phyloP scores from a whole-genome alignment of 1,284 basidiomycete species.

The Cutaneotrichosporon arboriforme region DNA sequence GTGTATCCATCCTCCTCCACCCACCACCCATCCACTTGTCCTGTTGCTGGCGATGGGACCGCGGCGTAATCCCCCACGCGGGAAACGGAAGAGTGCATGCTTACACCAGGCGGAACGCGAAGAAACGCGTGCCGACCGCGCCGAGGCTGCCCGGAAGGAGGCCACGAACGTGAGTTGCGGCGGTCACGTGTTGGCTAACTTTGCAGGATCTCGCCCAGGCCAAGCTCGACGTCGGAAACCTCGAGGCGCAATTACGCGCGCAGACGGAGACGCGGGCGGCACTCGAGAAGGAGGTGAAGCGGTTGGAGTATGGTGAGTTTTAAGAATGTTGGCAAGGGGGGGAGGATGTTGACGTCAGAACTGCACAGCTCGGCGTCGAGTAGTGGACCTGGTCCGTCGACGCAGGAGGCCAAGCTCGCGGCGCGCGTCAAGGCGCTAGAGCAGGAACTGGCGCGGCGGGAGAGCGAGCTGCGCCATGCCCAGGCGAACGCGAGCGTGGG shows the following conservation, averaged over 20 bases:
- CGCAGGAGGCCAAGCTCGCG: constrained; percentile 17
- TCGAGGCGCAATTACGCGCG: constrained; percentile 30
- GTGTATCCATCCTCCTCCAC: neutral
- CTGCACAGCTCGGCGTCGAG: constrained; percentile 8
- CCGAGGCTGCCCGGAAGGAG: constrained; percentile 21
- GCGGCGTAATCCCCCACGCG: constrained; percentile 17
- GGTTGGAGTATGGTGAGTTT: constrained; percentile 38
- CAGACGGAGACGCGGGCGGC: constrained; percentile 27
- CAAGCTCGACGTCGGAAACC: constrained; percentile 36
- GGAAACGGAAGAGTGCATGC: constrained; percentile 28
- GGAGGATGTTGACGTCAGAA: constrained; percentile 6
- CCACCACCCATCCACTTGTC: too few relatives aligned
- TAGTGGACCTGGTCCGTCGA: neutral
- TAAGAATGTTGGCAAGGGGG: too few relatives aligned
- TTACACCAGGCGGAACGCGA: neutral
- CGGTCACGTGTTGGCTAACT: too few relatives aligned
- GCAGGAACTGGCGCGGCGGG: constrained; percentile 19
- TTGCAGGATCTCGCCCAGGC: constrained; percentile 35
- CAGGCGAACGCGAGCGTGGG: constrained; percentile 23
- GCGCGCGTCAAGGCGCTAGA: constrained; percentile 30
- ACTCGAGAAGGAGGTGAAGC: constrained; percentile 34
- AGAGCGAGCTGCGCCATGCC: constrained; percentile 23
- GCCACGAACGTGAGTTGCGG: constrained; percentile 25
- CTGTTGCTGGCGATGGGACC: neutral
- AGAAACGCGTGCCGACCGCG: constrained; percentile 3